Conservation (phyloP, 2,329 filamentous ascomycete species). For the Alternaria postmessia region DNA sequence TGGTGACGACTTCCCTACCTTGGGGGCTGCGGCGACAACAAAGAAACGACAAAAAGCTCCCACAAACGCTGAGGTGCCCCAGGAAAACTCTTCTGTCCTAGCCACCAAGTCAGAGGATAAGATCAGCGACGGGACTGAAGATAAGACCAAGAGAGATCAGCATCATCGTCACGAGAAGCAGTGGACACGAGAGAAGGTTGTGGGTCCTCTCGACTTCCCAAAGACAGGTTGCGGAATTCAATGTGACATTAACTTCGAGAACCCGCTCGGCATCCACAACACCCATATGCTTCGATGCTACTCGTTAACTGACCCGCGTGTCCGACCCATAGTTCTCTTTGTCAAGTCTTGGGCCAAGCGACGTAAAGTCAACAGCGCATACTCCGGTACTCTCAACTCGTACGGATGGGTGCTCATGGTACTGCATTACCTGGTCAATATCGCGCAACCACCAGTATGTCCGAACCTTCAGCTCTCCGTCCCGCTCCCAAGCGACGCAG, state of each 20-base stretch:
- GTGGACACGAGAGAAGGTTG: conserved; percentile 58
- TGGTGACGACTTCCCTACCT: conserved; percentile 12
- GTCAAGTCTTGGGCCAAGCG: conserved; percentile 91
- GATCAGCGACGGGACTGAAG: conserved; percentile 13
- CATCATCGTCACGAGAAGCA: conserved; percentile 37
- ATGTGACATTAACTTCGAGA: conserved; percentile 92
- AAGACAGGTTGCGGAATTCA: conserved; percentile 81
- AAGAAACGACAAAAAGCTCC: conserved; percentile 9
- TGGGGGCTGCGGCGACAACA: conserved; percentile 6
- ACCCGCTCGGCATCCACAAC: conserved; percentile 83
- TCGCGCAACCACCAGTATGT: conserved; percentile 80
- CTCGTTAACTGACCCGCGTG: conserved; percentile 77
- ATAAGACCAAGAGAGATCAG: conserved; percentile 19
- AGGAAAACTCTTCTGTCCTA: conserved; percentile 27
- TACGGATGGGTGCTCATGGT: conserved; percentile 95
- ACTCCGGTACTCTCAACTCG: conserved; percentile 84
- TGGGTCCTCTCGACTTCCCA: conserved; percentile 74
- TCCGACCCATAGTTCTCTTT: conserved; percentile 81
- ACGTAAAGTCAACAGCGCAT: conserved; percentile 85
- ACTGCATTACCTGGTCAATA: conserved; percentile 85
- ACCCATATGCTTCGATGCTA: conserved; percentile 85
- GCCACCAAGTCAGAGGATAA: conserved; percentile 8
- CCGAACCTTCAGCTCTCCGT: conserved; percentile 77
- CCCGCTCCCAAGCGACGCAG: conserved; percentile 29
- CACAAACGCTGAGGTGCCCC: conserved; percentile 6